Evolutionary conservation across 441 rosid species (phyloP), one percentile per base, ranked within the genome.

Genomic region (Flueggea neowawraea): DNA sequence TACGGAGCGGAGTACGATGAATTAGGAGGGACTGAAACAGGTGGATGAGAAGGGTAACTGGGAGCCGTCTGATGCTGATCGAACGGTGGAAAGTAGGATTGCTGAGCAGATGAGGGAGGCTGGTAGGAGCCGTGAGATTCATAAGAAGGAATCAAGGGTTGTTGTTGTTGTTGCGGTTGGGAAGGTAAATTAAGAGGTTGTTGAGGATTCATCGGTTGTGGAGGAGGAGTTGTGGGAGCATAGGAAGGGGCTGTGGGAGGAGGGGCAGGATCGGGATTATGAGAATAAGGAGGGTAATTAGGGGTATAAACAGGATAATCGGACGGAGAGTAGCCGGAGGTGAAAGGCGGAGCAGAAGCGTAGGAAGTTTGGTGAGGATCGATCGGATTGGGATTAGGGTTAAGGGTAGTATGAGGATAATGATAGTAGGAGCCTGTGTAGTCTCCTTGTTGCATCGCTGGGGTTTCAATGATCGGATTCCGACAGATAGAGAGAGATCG

Each of bases 331-430:
- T 77, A 86, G 66, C 89, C 99, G 28, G 83, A 52, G 54, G 83
- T 47, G 68, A 78, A 86, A 5, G 98, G 99, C 5, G 99, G 98
- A 0, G 97, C 98, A 0, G 99, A 91, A 0, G 99, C 98, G 80
- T 80, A 84, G 5, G 91, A 51, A 48, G 55, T 64, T n/a, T 71
- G 87, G 60, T 75, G 57, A 57, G 60, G 91, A 75, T 91, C 97
- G 22, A 79, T 55, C 9, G 81, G 70, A 39, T 39, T 55, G 33
- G 85, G 60, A 17, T 69, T 76, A 2, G 80, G 68, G 31, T 56
- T 67, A 0, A 73, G 69, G 0, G 75, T 65, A 3, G 16, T 67
- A 9, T 63, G 69, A 8, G 41, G 41, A 36, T 36, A 5, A 16
- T 67, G 5, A 80, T 70, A 10, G 66, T 60, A 49, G 87, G 80